phyloP scores from a whole-genome alignment of 2,329 filamentous ascomycete genomes.

The Exophiala oligosperma region DNA sequence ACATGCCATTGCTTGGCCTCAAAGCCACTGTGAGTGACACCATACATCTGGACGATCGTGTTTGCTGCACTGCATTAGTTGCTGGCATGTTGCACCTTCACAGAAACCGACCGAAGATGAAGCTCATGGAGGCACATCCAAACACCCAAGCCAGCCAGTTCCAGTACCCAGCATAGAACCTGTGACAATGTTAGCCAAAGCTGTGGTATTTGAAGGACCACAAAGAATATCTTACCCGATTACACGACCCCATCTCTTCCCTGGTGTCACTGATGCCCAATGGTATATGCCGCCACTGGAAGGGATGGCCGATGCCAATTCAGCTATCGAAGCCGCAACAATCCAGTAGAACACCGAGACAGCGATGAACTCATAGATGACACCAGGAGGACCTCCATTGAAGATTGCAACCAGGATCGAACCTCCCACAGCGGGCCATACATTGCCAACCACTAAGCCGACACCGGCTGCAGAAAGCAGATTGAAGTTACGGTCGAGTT shows the following conservation, averaged over 20 bases:
- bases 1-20: constrained; percentile 57
- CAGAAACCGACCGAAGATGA: constrained; percentile 47
- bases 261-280: constrained; percentile 61
- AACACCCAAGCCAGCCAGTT: constrained; percentile 59
- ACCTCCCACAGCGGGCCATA: constrained; percentile 60
- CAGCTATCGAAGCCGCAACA: constrained; percentile 60
- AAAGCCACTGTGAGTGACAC: constrained; percentile 56
- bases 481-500: constrained; percentile 63
- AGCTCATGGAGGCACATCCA: constrained; percentile 59
- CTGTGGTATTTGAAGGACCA: neutral
- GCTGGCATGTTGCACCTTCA: neutral
- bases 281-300: constrained; percentile 62
- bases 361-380: constrained; percentile 61
- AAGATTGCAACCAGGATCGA: constrained; percentile 40
- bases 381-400: constrained; percentile 63
- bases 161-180: constrained; percentile 46
- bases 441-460: constrained; percentile 64
- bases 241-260: constrained; percentile 53
- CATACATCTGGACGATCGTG: constrained; percentile 62
- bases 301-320: constrained; percentile 63
- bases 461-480: constrained; percentile 60
- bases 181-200: neutral
- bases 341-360: constrained; percentile 57
- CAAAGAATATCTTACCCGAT: constrained; percentile 38
- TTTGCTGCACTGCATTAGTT: constrained; percentile 40